phyloP scores from a whole-genome alignment of 352 stramenopile genomes.

The Pilasporangium apinafurcum region DNA sequence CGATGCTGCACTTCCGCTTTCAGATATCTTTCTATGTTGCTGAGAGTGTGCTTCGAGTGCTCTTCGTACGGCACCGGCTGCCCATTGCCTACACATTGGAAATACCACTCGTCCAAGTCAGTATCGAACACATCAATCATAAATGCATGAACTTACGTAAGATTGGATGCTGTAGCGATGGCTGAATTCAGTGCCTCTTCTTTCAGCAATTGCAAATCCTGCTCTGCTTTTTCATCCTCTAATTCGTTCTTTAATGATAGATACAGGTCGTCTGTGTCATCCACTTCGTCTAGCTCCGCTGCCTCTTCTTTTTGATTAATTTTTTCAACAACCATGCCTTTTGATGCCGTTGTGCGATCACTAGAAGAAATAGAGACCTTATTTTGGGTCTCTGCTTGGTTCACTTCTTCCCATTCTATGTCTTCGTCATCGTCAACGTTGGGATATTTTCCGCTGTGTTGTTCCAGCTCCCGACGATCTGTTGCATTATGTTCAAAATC shows the following conservation, averaged over 20 bases:
- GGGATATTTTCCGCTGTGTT: too few species aligned
- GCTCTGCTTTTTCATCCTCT: constrained; percentile 62
- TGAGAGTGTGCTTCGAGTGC: constrained; percentile 60
- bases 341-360: neutral
- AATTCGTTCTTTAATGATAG: constrained; percentile 58
- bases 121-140: neutral
- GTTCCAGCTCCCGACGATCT: too few species aligned
- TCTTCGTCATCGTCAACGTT: too few species aligned
- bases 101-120: neutral
- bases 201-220: constrained; percentile 52
- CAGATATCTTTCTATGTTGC: constrained; percentile 20
- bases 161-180: constrained; percentile 75
- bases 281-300: constrained; percentile 21
- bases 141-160: constrained; percentile 39
- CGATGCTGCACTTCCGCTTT: constrained; percentile 1
- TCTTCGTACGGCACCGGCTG: constrained; percentile 65
- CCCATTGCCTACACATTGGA: constrained; percentile 55
- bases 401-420: constrained; percentile 32
- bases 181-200: constrained; percentile 72
- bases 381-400: too few species aligned
- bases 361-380: too few species aligned
- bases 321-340: neutral
- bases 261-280: constrained; percentile 26
- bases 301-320: neutral
- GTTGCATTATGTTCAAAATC: too few species aligned